Base-by-base conservation (phyloP, 106 monocot species). In the Platanthera zijinensis region DNA sequence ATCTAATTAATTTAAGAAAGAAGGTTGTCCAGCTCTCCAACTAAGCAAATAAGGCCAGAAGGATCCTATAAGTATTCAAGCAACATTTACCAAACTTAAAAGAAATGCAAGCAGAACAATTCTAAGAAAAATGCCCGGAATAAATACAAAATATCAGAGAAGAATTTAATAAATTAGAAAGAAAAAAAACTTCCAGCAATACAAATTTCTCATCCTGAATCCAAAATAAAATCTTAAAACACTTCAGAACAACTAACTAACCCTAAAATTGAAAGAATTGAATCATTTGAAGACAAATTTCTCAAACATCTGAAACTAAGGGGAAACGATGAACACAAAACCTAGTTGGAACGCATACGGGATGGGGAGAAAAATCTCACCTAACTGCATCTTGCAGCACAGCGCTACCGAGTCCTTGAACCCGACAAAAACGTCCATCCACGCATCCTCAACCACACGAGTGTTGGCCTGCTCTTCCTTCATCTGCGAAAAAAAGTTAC, bases 371-470 rank as follows among this genome's bases (percentile, higher is more conserved):
- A 22, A 54, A 74, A 74, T 69, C 85, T 62, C 45, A 93, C 93
- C 93, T 53, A 56, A 76, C 50, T 81, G 77, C 69, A 81, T 81
- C 93, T 83, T 90, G 86, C 75, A 83, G 73, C 74, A 75, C n/a
- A 72, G 14, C 10, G 69, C 80, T 75, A 86, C 86, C 51, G 61
- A 74, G 68, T 88, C 53, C 73, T 84, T 86, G 53, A 85, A 18
- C 51, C 74, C 80, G 5, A 85, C 49, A 13, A 81, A n/a, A 45
- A 86, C 67, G 51, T 79, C 82, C 68, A 90, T 1, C 80, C 74
- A 82, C 22, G 86, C 80, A 32, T 46, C 78, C 25, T 84, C 48
- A 15, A 82, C 71, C 50, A 48, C 22, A 50, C 74, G 56, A 14
- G 68, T 52, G 76, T 82, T 77, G 51, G 57, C 80, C 52, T 74